phyloP scores from a whole-genome alignment of 2,329 filamentous ascomycete species.

The Achaetomium macrosporum region DNA sequence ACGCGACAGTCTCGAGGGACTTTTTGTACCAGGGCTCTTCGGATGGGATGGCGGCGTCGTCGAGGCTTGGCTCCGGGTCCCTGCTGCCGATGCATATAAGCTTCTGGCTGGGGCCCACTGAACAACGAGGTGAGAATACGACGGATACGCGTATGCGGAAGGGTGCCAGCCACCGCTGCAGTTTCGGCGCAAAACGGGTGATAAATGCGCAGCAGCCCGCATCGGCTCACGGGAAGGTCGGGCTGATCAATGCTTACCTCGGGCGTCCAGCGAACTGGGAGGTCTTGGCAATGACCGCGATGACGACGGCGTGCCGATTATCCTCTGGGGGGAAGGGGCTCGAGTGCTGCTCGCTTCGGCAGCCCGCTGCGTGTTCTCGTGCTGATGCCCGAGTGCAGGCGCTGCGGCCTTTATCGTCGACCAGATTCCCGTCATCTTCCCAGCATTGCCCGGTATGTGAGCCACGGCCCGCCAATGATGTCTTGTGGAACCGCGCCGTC shows the following conservation, averaged over 20 bases:
- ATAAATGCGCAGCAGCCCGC: neutral
- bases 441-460: neutral
- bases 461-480: neutral
- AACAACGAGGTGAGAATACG: neutral
- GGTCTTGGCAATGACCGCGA: constrained; percentile 15
- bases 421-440: constrained; percentile 14
- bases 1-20: constrained; percentile 17
- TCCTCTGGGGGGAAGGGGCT: neutral
- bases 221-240: neutral
- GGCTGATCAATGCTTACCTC: constrained; percentile 9
- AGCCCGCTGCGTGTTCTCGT: neutral
- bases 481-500: neutral
- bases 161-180: neutral
- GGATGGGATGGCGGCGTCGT: constrained; percentile 12
- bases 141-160: constrained; percentile 1
- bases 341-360: neutral
- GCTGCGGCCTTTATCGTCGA: constrained; percentile 12
- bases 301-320: constrained; percentile 4
- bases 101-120: neutral
- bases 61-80: constrained; percentile 11
- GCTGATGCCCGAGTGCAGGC: neutral
- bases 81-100: constrained; percentile 13
- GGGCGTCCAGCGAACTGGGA: constrained; percentile 12
- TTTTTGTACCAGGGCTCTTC: constrained; percentile 6
- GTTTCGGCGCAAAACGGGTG: neutral